Evolutionary conservation across 768 basidiomycete species (phyloP).

Genomic region (Collybia sp.): DNA sequence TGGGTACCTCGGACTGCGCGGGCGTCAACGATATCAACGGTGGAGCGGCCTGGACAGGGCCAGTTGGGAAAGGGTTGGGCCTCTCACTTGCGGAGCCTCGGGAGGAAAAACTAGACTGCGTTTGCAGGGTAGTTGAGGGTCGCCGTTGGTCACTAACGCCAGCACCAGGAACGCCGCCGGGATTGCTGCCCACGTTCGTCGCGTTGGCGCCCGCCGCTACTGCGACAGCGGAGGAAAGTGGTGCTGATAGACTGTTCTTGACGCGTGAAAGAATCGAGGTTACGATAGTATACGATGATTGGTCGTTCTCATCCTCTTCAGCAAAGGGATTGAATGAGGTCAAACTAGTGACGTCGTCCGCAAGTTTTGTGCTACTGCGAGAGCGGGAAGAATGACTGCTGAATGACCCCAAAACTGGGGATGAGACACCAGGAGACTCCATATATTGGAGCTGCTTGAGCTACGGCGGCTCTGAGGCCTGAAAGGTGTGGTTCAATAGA

Average conservation of each 20-base stretch:
- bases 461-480: too few species aligned
- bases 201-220: slow-evolving; percentile 27
- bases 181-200: slow-evolving; percentile 22
- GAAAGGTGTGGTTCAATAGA: neutral
- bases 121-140: slow-evolving; percentile 47
- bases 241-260: slow-evolving; percentile 73
- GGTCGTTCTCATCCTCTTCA: slow-evolving; percentile 90
- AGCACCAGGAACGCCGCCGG: slow-evolving; percentile 12
- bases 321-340: slow-evolving; percentile 91
- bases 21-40: slow-evolving; percentile 84
- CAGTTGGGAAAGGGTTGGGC: slow-evolving; percentile 49
- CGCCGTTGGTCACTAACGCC: slow-evolving; percentile 45
- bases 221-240: slow-evolving; percentile 51
- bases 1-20: slow-evolving; percentile 74
- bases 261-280: slow-evolving; percentile 77
- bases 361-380: slow-evolving; percentile 55
- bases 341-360: slow-evolving; percentile 62
- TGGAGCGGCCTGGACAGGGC: slow-evolving; percentile 61
- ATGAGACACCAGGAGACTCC: slow-evolving; percentile 23
- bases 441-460: slow-evolving; percentile 3
- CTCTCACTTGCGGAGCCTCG: slow-evolving; percentile 49
- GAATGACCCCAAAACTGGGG: slow-evolving; percentile 28
- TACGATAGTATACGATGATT: slow-evolving; percentile 81
- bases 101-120: slow-evolving; percentile 41
- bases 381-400: slow-evolving; percentile 51